Evolutionary conservation across 1,139 yeast genomes (phyloP).

Genomic region (Yueomyces sp.): DNA sequence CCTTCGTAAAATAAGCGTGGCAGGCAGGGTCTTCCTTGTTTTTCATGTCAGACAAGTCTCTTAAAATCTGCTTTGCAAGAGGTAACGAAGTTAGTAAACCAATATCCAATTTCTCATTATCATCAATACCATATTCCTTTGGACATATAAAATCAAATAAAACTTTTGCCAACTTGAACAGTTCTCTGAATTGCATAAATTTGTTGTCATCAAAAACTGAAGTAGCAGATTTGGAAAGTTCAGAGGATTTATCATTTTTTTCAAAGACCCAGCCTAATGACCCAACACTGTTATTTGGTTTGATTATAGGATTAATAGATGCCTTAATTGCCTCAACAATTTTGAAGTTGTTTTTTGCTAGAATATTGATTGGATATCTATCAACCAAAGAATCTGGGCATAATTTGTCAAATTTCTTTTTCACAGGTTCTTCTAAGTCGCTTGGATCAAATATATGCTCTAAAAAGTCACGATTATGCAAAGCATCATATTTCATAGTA

Average conservation of each 20-base stretch:
- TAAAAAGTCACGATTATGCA: conserved; percentile 82
- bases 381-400: conserved; percentile 53
- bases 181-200: conserved; percentile 70
- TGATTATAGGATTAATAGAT: conserved; percentile 10
- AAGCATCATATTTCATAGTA: conserved; percentile 95
- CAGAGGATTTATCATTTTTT: conserved; percentile 30
- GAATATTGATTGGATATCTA: conserved; percentile 66
- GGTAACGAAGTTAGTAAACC: conserved; percentile 90
- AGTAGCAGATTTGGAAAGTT: conserved; percentile 23
- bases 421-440: conserved; percentile 32
- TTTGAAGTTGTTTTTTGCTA: conserved; percentile 66
- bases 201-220: conserved; percentile 76
- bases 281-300: conserved; percentile 40
- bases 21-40: conserved; percentile 70
- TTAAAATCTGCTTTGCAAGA: conserved; percentile 71
- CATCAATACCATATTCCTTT: conserved; percentile 94
- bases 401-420: conserved; percentile 31
- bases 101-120: conserved; percentile 88
- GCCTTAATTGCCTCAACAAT: conserved; percentile 14
- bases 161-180: conserved; percentile 80
- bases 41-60: conserved; percentile 71
- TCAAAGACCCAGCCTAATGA: conserved; percentile 67
- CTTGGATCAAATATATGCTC: conserved; percentile 73
- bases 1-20: conserved; percentile 87
- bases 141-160: conserved; percentile 95